These are phyloP conservation scores for Pythium folliculosum DNA, from an alignment of 352 stramenopile genomes.

Conservation along the genomic window DNA sequence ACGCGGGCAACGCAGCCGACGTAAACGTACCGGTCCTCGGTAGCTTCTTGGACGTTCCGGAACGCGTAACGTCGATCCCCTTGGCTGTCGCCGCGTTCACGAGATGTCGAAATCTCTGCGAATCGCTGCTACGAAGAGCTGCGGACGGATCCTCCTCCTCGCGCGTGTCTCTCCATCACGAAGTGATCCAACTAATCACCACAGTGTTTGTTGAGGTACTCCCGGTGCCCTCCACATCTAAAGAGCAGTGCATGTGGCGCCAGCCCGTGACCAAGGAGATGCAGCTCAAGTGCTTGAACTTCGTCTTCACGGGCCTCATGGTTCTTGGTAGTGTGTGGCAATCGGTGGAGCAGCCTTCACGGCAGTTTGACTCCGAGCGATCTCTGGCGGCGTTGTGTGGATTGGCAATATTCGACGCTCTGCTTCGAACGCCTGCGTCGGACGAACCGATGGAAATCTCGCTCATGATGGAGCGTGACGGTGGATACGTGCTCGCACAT, in stretches of 20 bases:
- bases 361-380: constrained; percentile 86
- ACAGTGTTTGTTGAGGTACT: constrained; percentile 83
- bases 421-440: constrained; percentile 72
- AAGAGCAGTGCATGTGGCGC: constrained; percentile 67
- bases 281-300: constrained; percentile 77
- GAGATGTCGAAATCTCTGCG: constrained; percentile 73
- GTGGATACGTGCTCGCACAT: constrained; percentile 79
- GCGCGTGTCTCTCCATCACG: constrained; percentile 83
- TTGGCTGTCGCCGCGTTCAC: constrained; percentile 82
- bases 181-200: constrained; percentile 88
- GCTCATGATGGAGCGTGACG: constrained; percentile 76
- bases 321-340: constrained; percentile 86
- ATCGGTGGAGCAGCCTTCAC: constrained; percentile 85
- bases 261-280: constrained; percentile 73
- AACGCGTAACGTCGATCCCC: constrained; percentile 72
- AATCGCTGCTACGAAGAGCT: constrained; percentile 75
- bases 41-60: constrained; percentile 86
- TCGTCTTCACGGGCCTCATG: constrained; percentile 79
- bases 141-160: constrained; percentile 90
- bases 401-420: constrained; percentile 80
- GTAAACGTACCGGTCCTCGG: constrained; percentile 61
- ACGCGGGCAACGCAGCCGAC: constrained; percentile 76
- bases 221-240: constrained; percentile 52
- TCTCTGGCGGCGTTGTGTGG: constrained; percentile 77
- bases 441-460: constrained; percentile 82